Evolutionary conservation across 495 filamentous ascomycete species (phyloP), one percentile per base, ranked within the genome.

Genomic region (Penicillium arizonense): DNA sequence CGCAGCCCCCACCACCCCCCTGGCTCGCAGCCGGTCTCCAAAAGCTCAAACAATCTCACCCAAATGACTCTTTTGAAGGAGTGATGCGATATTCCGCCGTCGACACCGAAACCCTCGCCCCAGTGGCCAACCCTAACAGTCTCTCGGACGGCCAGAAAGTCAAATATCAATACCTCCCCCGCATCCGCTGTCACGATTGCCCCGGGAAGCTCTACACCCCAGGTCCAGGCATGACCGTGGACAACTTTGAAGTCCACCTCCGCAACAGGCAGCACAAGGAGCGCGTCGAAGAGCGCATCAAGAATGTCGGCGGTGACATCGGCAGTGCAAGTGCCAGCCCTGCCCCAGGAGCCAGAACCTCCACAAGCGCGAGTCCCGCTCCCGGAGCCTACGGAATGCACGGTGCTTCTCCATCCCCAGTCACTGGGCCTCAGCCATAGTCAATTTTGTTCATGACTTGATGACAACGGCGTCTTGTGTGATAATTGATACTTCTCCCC

Each of bases 121-220:
- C 80, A 11, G 74, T 83, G 21, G 44, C 73, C 21, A 75, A 82
- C 41, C 58, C 77, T 11, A 68, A 79, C 44, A 69, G 72, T 13
- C 74, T 77, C 38, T 70, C 79, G 20, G 69, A 81, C 4, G 62
- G 68, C 8, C 65, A 71, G 49, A 74, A 66, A 47, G 68, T 88
- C 53, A 86, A 88, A 69, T 88, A 82, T 38, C 82, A 87, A 68
- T 95, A 82, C 55, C 76, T 95, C 35, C 91, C 94, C 1, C 81
- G 94, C 26, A 96, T 97, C 48, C 80, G 86, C 32, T 98, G 94
- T 62, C 81, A 83, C 37, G 94, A 97, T 64, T 97, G 94, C 70
- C 89, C 93, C 2, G 90, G 91, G 32, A 97, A 96, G 66, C 72
- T 96, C 28, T 98, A 98, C 66, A 96, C 88, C 0, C 87, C 90